These are phyloP conservation scores for Combretum micranthum DNA, from an alignment of 345 rosid species.

Conservation along the genomic window DNA sequence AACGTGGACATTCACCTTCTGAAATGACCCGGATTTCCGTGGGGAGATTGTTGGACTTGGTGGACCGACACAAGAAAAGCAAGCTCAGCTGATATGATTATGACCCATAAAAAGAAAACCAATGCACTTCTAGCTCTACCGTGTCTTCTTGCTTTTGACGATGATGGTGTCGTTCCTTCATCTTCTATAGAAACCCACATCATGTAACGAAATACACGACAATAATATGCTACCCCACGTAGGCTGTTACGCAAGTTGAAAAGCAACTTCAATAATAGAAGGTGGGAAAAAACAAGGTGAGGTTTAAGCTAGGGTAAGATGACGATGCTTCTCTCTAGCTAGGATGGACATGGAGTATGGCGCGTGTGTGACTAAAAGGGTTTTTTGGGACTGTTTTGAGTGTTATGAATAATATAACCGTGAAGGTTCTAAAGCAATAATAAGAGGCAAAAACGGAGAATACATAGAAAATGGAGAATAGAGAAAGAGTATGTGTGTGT, in stretches of 20 bases:
- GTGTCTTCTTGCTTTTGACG: constrained; percentile 3
- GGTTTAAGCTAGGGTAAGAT: too few species aligned
- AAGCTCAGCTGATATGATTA: constrained; percentile 35
- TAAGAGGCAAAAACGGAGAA: background rate
- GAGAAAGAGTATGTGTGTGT: too few species aligned
- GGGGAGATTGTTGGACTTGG: constrained; percentile 27
- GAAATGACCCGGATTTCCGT: background rate
- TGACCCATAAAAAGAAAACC: constrained; percentile 35
- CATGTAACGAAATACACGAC: too few species aligned
- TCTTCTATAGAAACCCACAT: constrained; percentile 22
- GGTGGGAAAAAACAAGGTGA: too few species aligned
- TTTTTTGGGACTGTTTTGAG: background rate
- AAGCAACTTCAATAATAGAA: too few species aligned
- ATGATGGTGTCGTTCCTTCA: constrained; percentile 9
- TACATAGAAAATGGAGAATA: background rate
- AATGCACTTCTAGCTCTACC: constrained; percentile 15
- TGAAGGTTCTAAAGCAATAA: too few species aligned
- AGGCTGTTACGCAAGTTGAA: too few species aligned
- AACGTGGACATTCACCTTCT: background rate
- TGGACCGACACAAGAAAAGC: constrained; percentile 29
- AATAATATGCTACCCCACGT: too few species aligned
- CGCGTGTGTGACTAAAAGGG: constrained; percentile 5
- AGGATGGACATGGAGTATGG: constrained; percentile 2
- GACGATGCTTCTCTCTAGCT: background rate
- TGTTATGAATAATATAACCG: background rate